Conservation (phyloP, 2,329 filamentous ascomycete species). For the Ustulina deusta region DNA sequence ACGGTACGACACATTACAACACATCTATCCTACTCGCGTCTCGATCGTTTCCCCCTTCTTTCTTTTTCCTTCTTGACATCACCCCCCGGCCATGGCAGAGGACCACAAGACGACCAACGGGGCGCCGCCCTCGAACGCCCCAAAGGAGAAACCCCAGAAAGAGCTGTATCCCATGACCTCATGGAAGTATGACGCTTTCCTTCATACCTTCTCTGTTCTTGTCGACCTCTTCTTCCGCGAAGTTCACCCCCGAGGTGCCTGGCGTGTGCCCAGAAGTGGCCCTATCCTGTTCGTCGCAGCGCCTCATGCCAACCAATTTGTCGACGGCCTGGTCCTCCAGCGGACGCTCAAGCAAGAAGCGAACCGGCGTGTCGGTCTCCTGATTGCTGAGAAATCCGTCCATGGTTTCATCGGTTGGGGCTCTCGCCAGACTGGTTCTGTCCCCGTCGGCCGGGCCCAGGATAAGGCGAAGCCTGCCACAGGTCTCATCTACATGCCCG, state of each 20-base stretch:
- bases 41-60: no score
- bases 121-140: slow-evolving; percentile 32
- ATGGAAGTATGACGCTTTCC: slow-evolving; percentile 81
- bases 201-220: slow-evolving; percentile 83
- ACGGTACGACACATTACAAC: background rate
- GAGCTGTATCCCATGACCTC: slow-evolving; percentile 77
- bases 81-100: slow-evolving; percentile 42
- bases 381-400: slow-evolving; percentile 97
- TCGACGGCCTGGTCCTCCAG: slow-evolving; percentile 94
- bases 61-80: background rate
- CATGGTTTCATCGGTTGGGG: slow-evolving; percentile 91
- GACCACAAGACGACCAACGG: slow-evolving; percentile 37
- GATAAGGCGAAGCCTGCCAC: slow-evolving; percentile 84
- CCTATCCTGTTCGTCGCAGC: slow-evolving; percentile 96
- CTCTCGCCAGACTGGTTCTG: slow-evolving; percentile 85
- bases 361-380: slow-evolving; percentile 87
- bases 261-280: slow-evolving; percentile 90
- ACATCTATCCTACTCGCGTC: slow-evolving; percentile 1
- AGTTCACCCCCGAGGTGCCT: slow-evolving; percentile 92
- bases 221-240: slow-evolving; percentile 98
- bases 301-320: slow-evolving; percentile 96
- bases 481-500: slow-evolving; percentile 88
- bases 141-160: slow-evolving; percentile 53
- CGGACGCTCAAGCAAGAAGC: slow-evolving; percentile 88
- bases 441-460: slow-evolving; percentile 93